Evolutionary conservation across 805 yeast species (phyloP).

Genomic region (Cyberlindnera xishuangbannaensis): DNA sequence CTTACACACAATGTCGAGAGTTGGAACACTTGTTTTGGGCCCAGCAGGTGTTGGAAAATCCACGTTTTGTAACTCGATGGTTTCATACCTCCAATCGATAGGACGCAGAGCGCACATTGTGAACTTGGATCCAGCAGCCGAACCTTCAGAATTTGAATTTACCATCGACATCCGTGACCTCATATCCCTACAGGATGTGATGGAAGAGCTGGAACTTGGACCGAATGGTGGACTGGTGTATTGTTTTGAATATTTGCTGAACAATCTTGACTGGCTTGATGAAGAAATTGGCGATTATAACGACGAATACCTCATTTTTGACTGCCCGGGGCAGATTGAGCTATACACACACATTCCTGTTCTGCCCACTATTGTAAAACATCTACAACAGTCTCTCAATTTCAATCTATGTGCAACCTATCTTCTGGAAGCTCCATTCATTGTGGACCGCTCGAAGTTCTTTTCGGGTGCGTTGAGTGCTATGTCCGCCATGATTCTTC

Average conservation of each 20-base stretch:
- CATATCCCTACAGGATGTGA: constrained; percentile 86
- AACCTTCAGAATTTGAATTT: constrained; percentile 85
- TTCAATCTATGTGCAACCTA: constrained; percentile 92
- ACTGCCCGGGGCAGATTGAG: constrained; percentile 97
- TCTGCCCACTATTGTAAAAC: constrained; percentile 82
- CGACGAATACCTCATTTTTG: constrained; percentile 90
- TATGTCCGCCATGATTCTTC: constrained; percentile 95
- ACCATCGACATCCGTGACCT: constrained; percentile 89
- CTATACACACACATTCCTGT: constrained; percentile 92
- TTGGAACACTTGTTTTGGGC: constrained; percentile 89
- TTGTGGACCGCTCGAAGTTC: constrained; percentile 84
- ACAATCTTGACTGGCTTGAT: constrained; percentile 94
- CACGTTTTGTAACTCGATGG: constrained; percentile 85
- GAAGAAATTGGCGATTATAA: constrained; percentile 95
- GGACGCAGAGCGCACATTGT: constrained; percentile 95
- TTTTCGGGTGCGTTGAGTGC: constrained; percentile 95
- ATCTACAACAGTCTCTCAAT: constrained; percentile 70
- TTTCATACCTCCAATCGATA: constrained; percentile 79
- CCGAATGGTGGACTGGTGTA: constrained; percentile 93
- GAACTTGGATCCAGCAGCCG: constrained; percentile 96
- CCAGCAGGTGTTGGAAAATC: constrained; percentile 98
- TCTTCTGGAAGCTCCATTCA: constrained; percentile 88
- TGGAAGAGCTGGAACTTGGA: constrained; percentile 90
- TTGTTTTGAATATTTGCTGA: constrained; percentile 86
- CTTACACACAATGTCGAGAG: constrained; percentile 75